Conservation (phyloP, 2,329 filamentous ascomycete genomes). For the Neofusicoccum cordaticola region DNA sequence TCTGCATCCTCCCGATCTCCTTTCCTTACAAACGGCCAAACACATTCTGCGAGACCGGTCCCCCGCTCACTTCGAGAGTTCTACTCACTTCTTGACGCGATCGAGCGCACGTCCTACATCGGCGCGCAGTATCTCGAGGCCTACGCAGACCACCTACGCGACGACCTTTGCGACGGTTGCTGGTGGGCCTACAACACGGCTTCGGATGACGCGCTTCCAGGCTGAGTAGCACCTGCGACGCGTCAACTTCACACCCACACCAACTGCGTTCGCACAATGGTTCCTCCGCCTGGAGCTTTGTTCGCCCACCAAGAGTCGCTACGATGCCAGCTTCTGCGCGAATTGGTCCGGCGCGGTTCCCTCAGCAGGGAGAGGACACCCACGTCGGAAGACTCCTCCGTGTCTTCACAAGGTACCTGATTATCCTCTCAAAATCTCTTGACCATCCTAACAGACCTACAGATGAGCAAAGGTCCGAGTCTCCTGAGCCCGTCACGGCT, state of each 20-base stretch:
- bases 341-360: not conserved
- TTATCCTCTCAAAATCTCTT: not conserved
- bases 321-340: not conserved
- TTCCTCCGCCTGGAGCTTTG: not conserved
- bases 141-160: constrained; percentile 26
- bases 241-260: not conserved
- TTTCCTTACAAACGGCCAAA: not conserved
- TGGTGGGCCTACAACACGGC: constrained; percentile 25
- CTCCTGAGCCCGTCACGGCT: not conserved
- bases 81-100: constrained; percentile 28
- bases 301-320: not conserved
- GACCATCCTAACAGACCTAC: not conserved
- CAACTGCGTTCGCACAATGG: not conserved
- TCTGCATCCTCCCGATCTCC: not conserved
- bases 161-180: constrained; percentile 26
- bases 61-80: constrained; percentile 20
- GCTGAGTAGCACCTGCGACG: not conserved
- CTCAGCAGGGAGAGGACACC: not conserved
- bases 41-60: not conserved
- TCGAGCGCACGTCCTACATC: constrained; percentile 21
- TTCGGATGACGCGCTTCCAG: not conserved
- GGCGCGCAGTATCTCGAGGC: constrained; percentile 26
- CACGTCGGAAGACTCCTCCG: too few relatives aligned
- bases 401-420: not conserved
- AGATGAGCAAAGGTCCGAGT: not conserved